Percentiles rank a stretch among this genome's conserved stretches.
phyloP scores from a whole-genome alignment of 352 stramenopile genomes.

The Globisporangium uncinulatum region DNA sequence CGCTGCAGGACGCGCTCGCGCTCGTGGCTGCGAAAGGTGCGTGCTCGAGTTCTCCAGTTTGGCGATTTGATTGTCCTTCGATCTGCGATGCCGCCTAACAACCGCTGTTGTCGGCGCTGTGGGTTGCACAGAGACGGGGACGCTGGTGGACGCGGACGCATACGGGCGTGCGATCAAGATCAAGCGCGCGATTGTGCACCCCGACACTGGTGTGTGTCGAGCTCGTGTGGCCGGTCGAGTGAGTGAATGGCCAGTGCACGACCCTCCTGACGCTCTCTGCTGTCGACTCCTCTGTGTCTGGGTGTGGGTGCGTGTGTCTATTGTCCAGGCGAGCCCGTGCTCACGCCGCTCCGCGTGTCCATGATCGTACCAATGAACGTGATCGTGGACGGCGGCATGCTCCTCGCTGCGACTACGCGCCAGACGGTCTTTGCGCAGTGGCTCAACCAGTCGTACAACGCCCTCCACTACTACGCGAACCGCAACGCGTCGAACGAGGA shows the following conservation, averaged over 20 bases:
- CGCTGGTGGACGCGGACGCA: slow-evolving; percentile 25
- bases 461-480: slow-evolving; percentile 88
- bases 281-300: background rate
- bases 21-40: slow-evolving; percentile 34
- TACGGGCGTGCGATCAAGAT: slow-evolving; percentile 56
- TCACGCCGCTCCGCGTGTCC: slow-evolving; percentile 68
- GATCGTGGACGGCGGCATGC: slow-evolving; percentile 76
- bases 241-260: background rate
- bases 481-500: slow-evolving; percentile 84
- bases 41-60: background rate
- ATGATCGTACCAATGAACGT: slow-evolving; percentile 88
- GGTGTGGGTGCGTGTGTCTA: background rate
- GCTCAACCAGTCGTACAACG: slow-evolving; percentile 89
- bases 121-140: slow-evolving; percentile 23
- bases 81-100: background rate
- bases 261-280: background rate
- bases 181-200: slow-evolving; percentile 69
- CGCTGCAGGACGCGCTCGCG: slow-evolving; percentile 37
- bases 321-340: slow-evolving; percentile 32
- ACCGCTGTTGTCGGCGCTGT: background rate
- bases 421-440: slow-evolving; percentile 76
- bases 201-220: slow-evolving; percentile 40
- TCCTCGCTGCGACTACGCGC: slow-evolving; percentile 57
- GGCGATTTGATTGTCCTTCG: background rate
- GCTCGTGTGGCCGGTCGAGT: background rate